Evolutionary conservation across 768 basidiomycete species (phyloP).

Genomic region (Postia placenta): DNA sequence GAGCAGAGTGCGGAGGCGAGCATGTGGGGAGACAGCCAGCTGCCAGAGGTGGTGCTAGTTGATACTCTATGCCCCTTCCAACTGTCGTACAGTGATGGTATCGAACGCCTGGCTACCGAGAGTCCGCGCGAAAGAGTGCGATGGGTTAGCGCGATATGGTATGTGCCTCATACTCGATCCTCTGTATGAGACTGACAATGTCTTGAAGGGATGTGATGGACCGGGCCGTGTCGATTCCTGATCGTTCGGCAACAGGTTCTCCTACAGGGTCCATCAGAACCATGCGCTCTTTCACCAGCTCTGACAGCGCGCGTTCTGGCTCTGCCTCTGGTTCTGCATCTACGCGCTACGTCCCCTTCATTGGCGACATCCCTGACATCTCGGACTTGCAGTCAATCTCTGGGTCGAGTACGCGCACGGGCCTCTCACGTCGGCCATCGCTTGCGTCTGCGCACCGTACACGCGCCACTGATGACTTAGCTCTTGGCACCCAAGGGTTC

Average conservation of each 20-base stretch:
- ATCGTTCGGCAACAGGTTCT: conserved; percentile 42
- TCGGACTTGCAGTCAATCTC: conserved; percentile 53
- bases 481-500: conserved; percentile 58
- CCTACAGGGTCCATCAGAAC: conserved; percentile 61
- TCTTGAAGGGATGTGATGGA: conserved; percentile 70
- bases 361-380: conserved; percentile 65
- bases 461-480: conserved; percentile 70
- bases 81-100: conserved; percentile 83
- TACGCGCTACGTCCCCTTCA: conserved; percentile 72
- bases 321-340: conserved; percentile 55
- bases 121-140: conserved; percentile 79
- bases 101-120: conserved; percentile 85
- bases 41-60: conserved; percentile 35
- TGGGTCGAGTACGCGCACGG: conserved; percentile 32
- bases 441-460: conserved; percentile 54
- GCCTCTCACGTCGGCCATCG: conserved; percentile 37
- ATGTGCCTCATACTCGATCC: conserved; percentile 22
- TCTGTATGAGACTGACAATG: conserved; percentile 1
- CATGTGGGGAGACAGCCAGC: conserved; percentile 34
- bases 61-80: conserved; percentile 87
- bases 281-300: conserved; percentile 50
- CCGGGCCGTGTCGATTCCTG: conserved; percentile 47
- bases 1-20: conserved; percentile 44
- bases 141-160: conserved; percentile 93
- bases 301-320: conserved; percentile 29